Conservation (phyloP, 768 basidiomycete genomes). For the Trametes cingulata region DNA sequence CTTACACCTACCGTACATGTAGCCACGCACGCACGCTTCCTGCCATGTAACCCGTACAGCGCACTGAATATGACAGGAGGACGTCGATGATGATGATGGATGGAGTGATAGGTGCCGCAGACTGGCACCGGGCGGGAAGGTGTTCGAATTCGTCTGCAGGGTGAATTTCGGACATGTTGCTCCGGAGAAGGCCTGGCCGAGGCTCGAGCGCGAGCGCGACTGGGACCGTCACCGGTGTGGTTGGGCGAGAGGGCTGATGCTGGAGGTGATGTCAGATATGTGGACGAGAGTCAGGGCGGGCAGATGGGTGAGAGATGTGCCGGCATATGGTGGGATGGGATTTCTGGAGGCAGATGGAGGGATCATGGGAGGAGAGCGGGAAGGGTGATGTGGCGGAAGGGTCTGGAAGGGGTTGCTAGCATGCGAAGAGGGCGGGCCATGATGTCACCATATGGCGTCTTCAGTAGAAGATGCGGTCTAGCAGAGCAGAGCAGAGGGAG, state of each 20-base stretch:
- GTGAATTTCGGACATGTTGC: neutral
- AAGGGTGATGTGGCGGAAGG: neutral
- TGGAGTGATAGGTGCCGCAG: neutral
- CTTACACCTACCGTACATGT: slow-evolving; percentile 1
- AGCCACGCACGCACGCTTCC: slow-evolving; percentile 6
- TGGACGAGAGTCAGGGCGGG: neutral
- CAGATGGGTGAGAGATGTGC: neutral
- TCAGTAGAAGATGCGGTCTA: neutral
- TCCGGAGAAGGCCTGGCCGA: neutral
- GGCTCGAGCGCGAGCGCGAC: neutral
- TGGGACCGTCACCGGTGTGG: too few species aligned
- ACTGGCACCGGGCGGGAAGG: neutral
- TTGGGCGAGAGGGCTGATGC: neutral
- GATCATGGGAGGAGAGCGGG: neutral
- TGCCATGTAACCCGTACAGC: slow-evolving; percentile 12
- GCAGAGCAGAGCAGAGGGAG: too few species aligned
- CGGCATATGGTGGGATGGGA: too few species aligned
- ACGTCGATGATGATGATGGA: neutral
- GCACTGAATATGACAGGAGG: slow-evolving; percentile 3
- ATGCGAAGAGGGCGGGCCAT: neutral
- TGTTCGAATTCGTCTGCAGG: neutral
- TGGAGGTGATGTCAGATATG: slow-evolving; percentile 5
- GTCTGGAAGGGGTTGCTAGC: slow-evolving; percentile 1
- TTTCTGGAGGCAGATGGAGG: neutral
- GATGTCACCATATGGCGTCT: slow-evolving; percentile 9